Base-by-base conservation (phyloP, 352 stramenopile species). In the Globisporangium polare region DNA sequence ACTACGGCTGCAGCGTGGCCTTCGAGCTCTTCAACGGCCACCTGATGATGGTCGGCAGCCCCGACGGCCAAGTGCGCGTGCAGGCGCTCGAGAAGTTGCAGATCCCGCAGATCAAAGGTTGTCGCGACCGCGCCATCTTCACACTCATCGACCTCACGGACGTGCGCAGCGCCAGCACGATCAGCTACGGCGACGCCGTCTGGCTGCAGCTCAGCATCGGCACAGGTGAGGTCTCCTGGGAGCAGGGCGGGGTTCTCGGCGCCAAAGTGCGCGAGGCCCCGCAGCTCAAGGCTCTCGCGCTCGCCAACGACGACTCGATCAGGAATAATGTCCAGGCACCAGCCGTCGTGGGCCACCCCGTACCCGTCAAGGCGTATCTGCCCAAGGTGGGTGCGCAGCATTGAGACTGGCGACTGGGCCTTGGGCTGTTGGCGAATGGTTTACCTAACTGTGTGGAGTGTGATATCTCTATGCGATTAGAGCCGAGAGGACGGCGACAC, bases 161-260 rank as follows among this genome's bases (percentile, higher is more conserved):
- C 49, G 65, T 87, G 7, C 69, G 74, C 60, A 93, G 79, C 52
- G 79, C 81, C 13, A 83, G 77, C 42, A 73, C 81, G 22, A 84
- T 93, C 53, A 74, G 74, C 27, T 93, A 88, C 50, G 84, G 84
- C n/a, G 81, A 89, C 65, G 74, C 78, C 10, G 80, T 93, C 15
- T 93, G 80, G 78, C 63, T 93, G 39, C 81, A 93, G 57, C 63
- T 93, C 13, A 90, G 78, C 55, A 66, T 87, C 17, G 84, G 84
- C 2, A 69, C 75, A 0, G 84, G 81, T 5, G 84, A 93, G 49
- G 71, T 67, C 1, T 80, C 77, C 41, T 93, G 83, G 83, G 81
- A 93, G 58, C 76, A 86, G 49, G 83, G 83, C 3, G 82, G 83
- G 8, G 81, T 93, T 18, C 67, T 93, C 0, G 83, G 83, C 5